A percentile compares a stretch with the other conserved stretches of the same genome.
phyloP scores from a whole-genome alignment of 192 early-diverging fungal species.

The Coemansia sp. region DNA sequence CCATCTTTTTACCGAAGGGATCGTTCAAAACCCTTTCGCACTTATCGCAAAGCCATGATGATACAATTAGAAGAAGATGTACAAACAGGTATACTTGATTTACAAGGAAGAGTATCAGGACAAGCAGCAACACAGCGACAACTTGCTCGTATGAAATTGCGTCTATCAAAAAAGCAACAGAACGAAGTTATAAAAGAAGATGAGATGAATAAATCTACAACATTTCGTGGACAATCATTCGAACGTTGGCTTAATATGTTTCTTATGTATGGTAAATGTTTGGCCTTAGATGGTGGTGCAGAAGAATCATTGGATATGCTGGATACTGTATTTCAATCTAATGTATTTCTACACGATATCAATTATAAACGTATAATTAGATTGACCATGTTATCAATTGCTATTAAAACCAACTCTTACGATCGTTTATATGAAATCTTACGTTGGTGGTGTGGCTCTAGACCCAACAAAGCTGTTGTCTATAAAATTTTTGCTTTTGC shows the following conservation, averaged over 20 bases:
- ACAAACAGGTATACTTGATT: conserved; percentile 9
- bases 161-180: conserved; percentile 26
- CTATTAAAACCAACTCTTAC: conserved; percentile 7
- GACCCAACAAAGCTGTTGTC: conserved; percentile 15
- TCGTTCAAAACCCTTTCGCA: conserved; percentile 31
- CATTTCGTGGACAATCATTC: conserved; percentile 49
- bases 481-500: conserved; percentile 39
- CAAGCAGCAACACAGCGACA: conserved; percentile 36
- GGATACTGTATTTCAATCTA: conserved; percentile 35
- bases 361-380: conserved; percentile 17
- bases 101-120: conserved; percentile 8
- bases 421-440: conserved; percentile 30
- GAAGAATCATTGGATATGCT: conserved; percentile 34
- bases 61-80: conserved; percentile 28
- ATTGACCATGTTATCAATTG: conserved; percentile 27
- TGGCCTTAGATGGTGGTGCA: conserved; percentile 20
- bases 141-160: conserved; percentile 32
- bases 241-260: conserved; percentile 50
- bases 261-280: conserved; percentile 38
- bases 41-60: conserved; percentile 31
- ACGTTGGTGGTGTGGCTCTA: conserved; percentile 47
- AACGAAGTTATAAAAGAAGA: conserved; percentile 6
- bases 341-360: conserved; percentile 21
- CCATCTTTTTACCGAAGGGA: conserved; percentile 32
- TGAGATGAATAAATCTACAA: conserved; percentile 9